Evolutionary conservation across 2,329 filamentous ascomycete species (phyloP), one percentile per base, ranked within the genome.

Genomic region (Diaporthe citrichinensis): DNA sequence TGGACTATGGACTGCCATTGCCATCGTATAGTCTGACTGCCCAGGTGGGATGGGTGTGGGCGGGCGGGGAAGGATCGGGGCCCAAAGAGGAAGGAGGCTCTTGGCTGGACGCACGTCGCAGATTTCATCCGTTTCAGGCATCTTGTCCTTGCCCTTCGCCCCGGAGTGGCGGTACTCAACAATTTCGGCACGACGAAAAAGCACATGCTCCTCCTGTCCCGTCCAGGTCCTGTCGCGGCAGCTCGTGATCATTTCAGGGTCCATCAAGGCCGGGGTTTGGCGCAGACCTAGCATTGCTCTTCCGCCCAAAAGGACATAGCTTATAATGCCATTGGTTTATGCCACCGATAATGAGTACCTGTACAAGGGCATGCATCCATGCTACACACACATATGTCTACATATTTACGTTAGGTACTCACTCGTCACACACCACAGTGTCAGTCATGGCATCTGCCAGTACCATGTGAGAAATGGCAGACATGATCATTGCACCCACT

Each of bases 71-170:
- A 51, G 12, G 25, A 28, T 25, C 14, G 34, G 28, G 49, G 49
- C 49, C 65, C 8, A 55, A 41, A 55, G 31, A 41, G 65, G 65
- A 34, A 69, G 49, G 46, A 55, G 65, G 34, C 65, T 69, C 65
- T 69, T 55, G 65, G 49, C 65, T 41, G 46, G 49, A 55, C 17
- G 34, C 65, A 69, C 8, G 49, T 6, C 65, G 65, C 65, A 55
- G 65, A 69, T 69, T 69, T 55, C 23, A 34, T 69, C 65, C 65
- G 49, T 69, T 69, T 69, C 34, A 53, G 65, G 65, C 31, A 39
- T 69, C 65, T 41, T 14, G 46, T 39, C 49, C 46, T 69, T 51
- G 65, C 46, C 65, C 44, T 15, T n/a, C 44, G 25, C 46, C 31
- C 31, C 44, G 62, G 62, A 25, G 28, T 28, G n/a, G 46, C 65